phyloP scores from a whole-genome alignment of 2,329 filamentous ascomycete genomes.

The Fusarium citri region DNA sequence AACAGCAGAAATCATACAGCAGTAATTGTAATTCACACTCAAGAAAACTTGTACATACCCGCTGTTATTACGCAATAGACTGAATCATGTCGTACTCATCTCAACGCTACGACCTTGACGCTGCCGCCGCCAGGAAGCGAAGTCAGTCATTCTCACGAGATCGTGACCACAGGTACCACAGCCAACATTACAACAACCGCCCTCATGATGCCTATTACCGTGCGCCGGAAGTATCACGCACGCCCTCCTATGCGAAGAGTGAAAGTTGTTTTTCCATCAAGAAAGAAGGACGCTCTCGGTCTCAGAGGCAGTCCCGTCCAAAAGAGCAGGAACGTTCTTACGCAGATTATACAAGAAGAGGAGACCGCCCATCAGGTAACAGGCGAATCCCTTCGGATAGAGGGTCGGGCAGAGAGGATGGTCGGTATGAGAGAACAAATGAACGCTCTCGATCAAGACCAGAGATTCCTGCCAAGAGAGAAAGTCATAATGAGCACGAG shows the following conservation, averaged over 20 bases:
- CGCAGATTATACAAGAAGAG: background rate
- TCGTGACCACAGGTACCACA: background rate
- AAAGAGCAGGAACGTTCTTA: background rate
- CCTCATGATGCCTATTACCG: background rate
- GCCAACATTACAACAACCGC: background rate
- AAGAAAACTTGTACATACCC: background rate
- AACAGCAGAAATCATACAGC: background rate
- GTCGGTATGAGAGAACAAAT: background rate
- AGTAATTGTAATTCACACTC: background rate
- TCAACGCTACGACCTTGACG: slow-evolving; percentile 12
- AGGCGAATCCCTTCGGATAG: background rate
- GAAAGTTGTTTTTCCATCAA: background rate
- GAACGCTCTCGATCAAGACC: background rate
- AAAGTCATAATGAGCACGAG: background rate
- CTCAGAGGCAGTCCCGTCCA: background rate
- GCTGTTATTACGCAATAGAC: slow-evolving; percentile 3
- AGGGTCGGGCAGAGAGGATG: background rate
- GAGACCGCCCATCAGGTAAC: background rate
- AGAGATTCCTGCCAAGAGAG: background rate
- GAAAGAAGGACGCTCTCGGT: background rate
- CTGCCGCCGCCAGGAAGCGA: slow-evolving; percentile 10
- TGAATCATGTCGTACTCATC: slow-evolving; percentile 32
- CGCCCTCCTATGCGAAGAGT: background rate
- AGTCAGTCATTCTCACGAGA: background rate
- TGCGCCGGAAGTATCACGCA: background rate